Conservation (phyloP, 768 basidiomycete genomes). For the Suillus brevipes region DNA sequence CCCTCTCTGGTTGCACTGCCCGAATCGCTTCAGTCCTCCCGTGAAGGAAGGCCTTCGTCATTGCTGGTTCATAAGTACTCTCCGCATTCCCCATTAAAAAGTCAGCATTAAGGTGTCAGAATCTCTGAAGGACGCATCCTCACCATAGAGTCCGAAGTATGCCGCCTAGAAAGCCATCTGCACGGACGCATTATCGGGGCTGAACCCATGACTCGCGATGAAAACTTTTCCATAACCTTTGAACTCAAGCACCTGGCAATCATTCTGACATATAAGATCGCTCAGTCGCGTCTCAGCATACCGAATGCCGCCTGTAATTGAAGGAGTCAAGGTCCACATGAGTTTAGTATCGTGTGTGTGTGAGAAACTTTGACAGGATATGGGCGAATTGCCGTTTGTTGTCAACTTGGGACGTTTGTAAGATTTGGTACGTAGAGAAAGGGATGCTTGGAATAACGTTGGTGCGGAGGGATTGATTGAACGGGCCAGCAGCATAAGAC, state of each 20-base stretch:
- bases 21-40: conserved; percentile 95
- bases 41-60: conserved; percentile 95
- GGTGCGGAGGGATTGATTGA: conserved; percentile 95
- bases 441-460: conserved; percentile 87
- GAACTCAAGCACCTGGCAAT: conserved; percentile 93
- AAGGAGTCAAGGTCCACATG: conserved; percentile 88
- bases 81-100: conserved; percentile 67
- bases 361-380: conserved; percentile 1
- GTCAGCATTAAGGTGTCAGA: neutral
- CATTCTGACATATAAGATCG: conserved; percentile 98
- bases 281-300: conserved; percentile 94
- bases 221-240: conserved; percentile 92
- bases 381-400: conserved; percentile 20
- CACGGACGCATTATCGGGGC: conserved; percentile 97
- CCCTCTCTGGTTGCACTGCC: conserved; percentile 83
- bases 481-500: conserved; percentile 96
- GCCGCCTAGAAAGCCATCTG: conserved; percentile 99
- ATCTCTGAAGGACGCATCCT: conserved; percentile 13
- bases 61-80: conserved; percentile 96
- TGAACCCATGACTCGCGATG: conserved; percentile 92
- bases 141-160: conserved; percentile 89
- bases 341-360: conserved; percentile 89
- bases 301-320: conserved; percentile 81
- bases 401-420: conserved; percentile 55
- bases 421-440: conserved; percentile 78